These are phyloP conservation scores for Mycogone perniciosa DNA, from an alignment of 2,329 filamentous ascomycete genomes.

Conservation along the genomic window DNA sequence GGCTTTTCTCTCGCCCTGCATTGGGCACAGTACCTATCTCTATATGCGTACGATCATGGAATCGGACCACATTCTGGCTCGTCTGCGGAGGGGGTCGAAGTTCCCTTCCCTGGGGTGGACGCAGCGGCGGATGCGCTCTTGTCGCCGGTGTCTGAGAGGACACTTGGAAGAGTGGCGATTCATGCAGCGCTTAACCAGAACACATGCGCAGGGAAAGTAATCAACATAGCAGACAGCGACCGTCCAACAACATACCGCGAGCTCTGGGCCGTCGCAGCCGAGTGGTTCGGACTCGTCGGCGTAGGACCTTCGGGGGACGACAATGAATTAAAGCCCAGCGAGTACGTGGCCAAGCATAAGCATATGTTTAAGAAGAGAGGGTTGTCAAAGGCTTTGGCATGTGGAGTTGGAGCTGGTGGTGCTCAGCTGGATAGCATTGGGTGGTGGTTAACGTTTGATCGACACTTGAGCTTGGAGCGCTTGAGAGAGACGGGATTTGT, in stretches of 20 bases:
- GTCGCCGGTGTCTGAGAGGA: constrained; percentile 27
- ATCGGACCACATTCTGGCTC: background rate
- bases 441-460: constrained; percentile 41
- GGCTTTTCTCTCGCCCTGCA: constrained; percentile 31
- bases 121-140: constrained; percentile 21
- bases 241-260: constrained; percentile 23
- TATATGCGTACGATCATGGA: constrained; percentile 27
- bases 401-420: constrained; percentile 32
- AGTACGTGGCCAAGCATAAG: constrained; percentile 25
- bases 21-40: constrained; percentile 34
- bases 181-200: constrained; percentile 24
- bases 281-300: constrained; percentile 28
- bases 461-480: constrained; percentile 37
- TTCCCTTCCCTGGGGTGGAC: constrained; percentile 26
- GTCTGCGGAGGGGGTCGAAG: constrained; percentile 9
- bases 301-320: constrained; percentile 14
- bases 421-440: constrained; percentile 38
- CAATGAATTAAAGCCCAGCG: constrained; percentile 18
- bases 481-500: constrained; percentile 34
- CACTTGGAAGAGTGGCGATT: constrained; percentile 24
- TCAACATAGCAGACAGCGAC: constrained; percentile 28
- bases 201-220: constrained; percentile 23
- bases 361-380: constrained; percentile 24
- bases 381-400: constrained; percentile 18
- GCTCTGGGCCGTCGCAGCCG: constrained; percentile 25